Base-by-base conservation (phyloP, 495 filamentous ascomycete species). In the Neurospora terricola region DNA sequence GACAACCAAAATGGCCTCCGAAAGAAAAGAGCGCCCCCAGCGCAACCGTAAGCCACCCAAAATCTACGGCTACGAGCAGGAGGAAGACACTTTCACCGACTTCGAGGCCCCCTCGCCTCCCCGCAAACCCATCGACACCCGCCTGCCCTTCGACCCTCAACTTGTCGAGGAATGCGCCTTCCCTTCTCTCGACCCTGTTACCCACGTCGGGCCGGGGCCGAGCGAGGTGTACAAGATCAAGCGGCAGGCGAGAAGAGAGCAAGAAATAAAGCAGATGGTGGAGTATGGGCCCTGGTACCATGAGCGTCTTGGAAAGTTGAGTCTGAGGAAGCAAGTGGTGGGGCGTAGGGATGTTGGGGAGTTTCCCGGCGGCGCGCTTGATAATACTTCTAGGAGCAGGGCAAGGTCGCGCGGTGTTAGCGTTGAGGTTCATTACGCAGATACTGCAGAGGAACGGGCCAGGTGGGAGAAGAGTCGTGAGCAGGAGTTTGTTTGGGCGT, bases 161-260 rank as follows among this genome's bases (percentile, higher is more conserved):
- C 73, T 78, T n/a, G 73, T 59, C 4, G 34, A 7, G 10, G 30
- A 74, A 45, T 78, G 76, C 54, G 78, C 78, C 48, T 75, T 76
- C 30, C 78, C 78, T 34, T 72, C 70, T 37, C 34, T 79, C 62
- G 27, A 66, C 14, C 74, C 73, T 7, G 48, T 75, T 10, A 48
- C 74, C 38, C 59, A 78, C 37, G 43, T 59, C 4, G 76, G 75
- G 5, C 72, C 43, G 1, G 75, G 74, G 0, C 78, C 78, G 2
- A 75, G 75, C 5, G 75, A 74, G 42, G 45, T 74, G 3, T 74
- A 70, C 69, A 76, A 71, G 36, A 16, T 36, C 54, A 7, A 27
- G 0, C 54, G 72, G 27, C 48, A 70, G 27, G 9, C 8, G n/a
- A 38, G 38, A 43, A 12, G 66, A 18, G 59, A 73, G 70, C 39